phyloP scores from a whole-genome alignment of 352 stramenopile genomes.

The Phytopythium chamaehyphon region DNA sequence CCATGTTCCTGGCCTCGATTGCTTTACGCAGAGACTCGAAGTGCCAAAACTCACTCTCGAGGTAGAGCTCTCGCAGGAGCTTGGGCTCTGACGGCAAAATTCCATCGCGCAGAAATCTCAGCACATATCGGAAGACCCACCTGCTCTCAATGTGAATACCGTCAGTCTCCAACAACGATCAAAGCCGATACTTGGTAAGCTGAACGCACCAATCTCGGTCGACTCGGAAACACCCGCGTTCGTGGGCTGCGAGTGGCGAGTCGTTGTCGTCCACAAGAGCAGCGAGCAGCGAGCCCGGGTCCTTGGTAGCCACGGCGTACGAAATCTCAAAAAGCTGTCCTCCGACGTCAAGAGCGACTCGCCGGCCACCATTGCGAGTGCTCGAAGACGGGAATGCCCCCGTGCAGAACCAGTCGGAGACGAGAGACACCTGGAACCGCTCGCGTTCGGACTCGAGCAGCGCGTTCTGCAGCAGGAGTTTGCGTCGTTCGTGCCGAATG shows the following conservation, averaged over 20 bases:
- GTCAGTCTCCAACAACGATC: not conserved
- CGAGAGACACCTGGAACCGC: constrained; percentile 64
- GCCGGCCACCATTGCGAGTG: constrained; percentile 16
- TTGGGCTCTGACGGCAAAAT: constrained; percentile 63
- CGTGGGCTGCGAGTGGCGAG: constrained; percentile 45
- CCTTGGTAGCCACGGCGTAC: constrained; percentile 37
- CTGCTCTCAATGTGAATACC: constrained; percentile 9
- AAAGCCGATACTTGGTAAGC: not conserved
- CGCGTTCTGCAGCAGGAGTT: constrained; percentile 68
- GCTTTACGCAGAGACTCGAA: constrained; percentile 69
- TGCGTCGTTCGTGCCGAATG: constrained; percentile 74
- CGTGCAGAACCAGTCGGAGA: constrained; percentile 74
- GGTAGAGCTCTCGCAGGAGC: constrained; percentile 60
- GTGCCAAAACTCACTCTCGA: constrained; percentile 83
- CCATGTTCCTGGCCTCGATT: constrained; percentile 71
- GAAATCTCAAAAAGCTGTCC: constrained; percentile 75
- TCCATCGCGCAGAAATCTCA: constrained; percentile 78
- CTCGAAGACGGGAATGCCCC: constrained; percentile 37
- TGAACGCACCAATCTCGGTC: constrained; percentile 56
- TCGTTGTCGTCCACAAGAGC: constrained; percentile 54
- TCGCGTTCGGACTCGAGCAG: constrained; percentile 70
- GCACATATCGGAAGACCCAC: constrained; percentile 71
- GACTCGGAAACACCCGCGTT: constrained; percentile 70
- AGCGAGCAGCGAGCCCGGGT: constrained; percentile 56
- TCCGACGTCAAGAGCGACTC: constrained; percentile 62